phyloP scores from a whole-genome alignment of 768 basidiomycete genomes.

The Boletellus sp. region DNA sequence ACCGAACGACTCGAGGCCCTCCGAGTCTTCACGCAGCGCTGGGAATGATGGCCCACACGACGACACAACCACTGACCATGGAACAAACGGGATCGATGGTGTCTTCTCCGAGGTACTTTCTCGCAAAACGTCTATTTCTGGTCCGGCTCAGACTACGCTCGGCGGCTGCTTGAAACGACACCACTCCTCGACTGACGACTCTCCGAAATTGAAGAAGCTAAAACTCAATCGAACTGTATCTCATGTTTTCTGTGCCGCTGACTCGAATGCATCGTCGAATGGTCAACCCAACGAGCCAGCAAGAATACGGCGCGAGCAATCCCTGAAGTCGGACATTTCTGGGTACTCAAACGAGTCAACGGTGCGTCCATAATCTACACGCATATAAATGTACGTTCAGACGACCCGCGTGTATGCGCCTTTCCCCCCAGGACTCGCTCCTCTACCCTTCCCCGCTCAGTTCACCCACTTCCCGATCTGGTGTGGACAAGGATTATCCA shows the following conservation, averaged over 20 bases:
- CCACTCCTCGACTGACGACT: conserved; percentile 1
- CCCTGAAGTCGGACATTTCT: conserved; percentile 33
- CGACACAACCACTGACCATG: background rate
- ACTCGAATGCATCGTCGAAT: background rate
- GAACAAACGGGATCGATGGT: background rate
- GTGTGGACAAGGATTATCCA: conserved; percentile 3
- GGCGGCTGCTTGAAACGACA: conserved; percentile 12
- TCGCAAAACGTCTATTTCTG: background rate
- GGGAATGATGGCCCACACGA: background rate
- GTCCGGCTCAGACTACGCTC: background rate
- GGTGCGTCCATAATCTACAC: conserved; percentile 2
- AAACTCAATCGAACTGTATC: conserved; percentile 11
- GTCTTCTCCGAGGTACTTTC: background rate
- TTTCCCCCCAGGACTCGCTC: conserved; percentile 6
- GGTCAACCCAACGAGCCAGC: conserved; percentile 34
- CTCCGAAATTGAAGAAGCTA: conserved; percentile 13
- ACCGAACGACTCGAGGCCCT: background rate
- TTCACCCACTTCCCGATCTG: background rate
- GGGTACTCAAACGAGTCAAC: conserved; percentile 2
- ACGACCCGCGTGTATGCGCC: conserved; percentile 8
- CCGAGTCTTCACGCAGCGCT: background rate
- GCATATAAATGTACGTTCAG: background rate
- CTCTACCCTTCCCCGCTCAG: conserved; percentile 7
- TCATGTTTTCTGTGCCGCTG: background rate
- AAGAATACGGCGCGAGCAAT: conserved; percentile 40